Conservation (phyloP, 352 stramenopile species). For the Phytophthora pseudosyringae region DNA sequence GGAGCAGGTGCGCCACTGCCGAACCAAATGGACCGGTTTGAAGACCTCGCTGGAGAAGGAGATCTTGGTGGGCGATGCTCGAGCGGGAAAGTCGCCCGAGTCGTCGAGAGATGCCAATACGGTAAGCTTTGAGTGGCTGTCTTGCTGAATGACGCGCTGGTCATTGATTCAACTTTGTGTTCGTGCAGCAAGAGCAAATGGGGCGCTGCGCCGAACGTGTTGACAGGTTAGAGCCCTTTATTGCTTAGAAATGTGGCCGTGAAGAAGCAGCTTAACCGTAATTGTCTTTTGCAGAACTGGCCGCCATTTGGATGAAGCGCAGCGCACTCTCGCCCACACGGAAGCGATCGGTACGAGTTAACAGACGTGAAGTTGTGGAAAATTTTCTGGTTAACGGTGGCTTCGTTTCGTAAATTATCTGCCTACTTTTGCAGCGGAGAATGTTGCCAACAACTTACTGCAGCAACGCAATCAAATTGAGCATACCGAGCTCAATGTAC, state of each 20-base stretch:
- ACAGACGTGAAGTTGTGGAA: neutral
- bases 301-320: conserved; percentile 72
- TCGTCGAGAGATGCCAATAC: conserved; percentile 33
- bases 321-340: conserved; percentile 75
- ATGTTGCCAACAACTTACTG: conserved; percentile 74
- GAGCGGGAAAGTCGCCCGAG: conserved; percentile 25
- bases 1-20: conserved; percentile 54
- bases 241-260: neutral
- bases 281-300: conserved; percentile 46
- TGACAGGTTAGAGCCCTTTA: conserved; percentile 38
- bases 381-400: conserved; percentile 2
- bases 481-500: conserved; percentile 64
- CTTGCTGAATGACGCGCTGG: neutral
- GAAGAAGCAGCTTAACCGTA: neutral
- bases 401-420: neutral
- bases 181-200: conserved; percentile 51
- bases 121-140: conserved; percentile 9
- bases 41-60: conserved; percentile 67
- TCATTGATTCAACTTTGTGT: neutral
- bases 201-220: conserved; percentile 47
- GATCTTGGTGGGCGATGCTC: conserved; percentile 56
- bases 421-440: conserved; percentile 44
- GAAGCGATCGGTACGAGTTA: conserved; percentile 62
- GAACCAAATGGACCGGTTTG: conserved; percentile 53
- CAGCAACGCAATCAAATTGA: conserved; percentile 76